Evolutionary conservation across 2,329 filamentous ascomycete genomes (phyloP), one percentile per base, ranked within the genome.

Genomic region (Penicillium sp.): DNA sequence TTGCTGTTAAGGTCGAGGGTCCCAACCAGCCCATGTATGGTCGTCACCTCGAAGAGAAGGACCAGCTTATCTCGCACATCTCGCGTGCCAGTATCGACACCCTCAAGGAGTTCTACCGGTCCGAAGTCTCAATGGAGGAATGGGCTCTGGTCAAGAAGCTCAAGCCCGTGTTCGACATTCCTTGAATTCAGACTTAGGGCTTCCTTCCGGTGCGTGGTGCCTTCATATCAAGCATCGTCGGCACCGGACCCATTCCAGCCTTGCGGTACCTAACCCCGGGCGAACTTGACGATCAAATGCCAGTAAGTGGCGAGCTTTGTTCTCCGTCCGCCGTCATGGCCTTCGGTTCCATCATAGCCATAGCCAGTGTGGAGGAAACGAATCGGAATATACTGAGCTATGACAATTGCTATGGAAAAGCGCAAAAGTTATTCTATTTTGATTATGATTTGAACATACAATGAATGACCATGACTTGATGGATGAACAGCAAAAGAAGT

Each of bases 1-100:
- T 99, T 10, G 94, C 94, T 21, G 82, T 99, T 79, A 99, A 99
- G 82, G 95, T 99, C 67, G 95, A 99, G 78, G 93, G 91, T 51
- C 78, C 87, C 55, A 90, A 93, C 72, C 94, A 99, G 79, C 95
- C 94, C 16, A 85, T 88, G 56, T 99, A 99, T 71, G 94, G 94
- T 55, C 89, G 94, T 58, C 94, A 99, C 60, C 84, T 99, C 48
- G 94, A 99, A 75, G 93, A 99, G 74, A 85, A 86, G 60, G 94
- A 99, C 72, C 82, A 78, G 1, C 81, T 99, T 15, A 97, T 97
- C 82, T 93, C 88, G 62, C 81, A 89, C 57, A 91, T 99, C 67
- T 94, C 89, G 41, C 84, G 94, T 64, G 82, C 85, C 64, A 94
- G 89, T 68, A 99, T 99, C 73, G 90, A 99, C 76, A 91, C 87